A percentile compares a stretch with the other conserved stretches of the same genome.
Evolutionary conservation across 108 stramenopile species (phyloP).

Genomic region (Discostella stelligeroides): DNA sequence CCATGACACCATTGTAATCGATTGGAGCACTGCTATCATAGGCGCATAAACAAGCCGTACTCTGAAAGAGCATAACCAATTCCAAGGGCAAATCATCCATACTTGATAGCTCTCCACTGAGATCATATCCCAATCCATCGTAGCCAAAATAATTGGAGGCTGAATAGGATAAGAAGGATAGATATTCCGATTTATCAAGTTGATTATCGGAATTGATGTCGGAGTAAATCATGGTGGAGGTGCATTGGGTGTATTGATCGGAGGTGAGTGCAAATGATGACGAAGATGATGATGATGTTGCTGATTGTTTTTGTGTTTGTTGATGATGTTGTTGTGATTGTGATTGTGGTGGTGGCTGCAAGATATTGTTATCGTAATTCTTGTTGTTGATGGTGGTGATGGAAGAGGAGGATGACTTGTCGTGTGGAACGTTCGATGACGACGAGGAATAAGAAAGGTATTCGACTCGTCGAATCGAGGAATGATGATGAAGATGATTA

Average conservation of each 20-base stretch:
- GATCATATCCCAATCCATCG: no score
- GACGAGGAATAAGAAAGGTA: no score
- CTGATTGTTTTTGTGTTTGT: no score
- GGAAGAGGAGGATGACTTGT: no score
- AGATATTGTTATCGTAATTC: no score
- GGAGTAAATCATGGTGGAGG: conserved; percentile 1
- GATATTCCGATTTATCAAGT: conserved; percentile 19
- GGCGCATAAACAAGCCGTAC: conserved; percentile 29
- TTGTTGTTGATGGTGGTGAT: no score
- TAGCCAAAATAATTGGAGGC: conserved; percentile 18
- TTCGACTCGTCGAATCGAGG: no score
- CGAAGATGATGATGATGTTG: conserved; percentile 2
- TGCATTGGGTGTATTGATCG: conserved; percentile 23
- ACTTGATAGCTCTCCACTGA: background rate
- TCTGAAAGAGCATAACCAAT: conserved; percentile 29
- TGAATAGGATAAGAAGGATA: conserved; percentile 20
- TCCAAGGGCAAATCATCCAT: conserved; percentile 18
- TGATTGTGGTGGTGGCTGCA: no score
- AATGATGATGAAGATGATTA: no score
- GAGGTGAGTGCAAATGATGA: conserved; percentile 4
- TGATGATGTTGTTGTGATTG: no score
- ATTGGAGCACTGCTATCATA: background rate
- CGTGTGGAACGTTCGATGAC: no score
- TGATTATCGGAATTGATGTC: conserved; percentile 20
- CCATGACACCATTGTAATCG: no score